Conservation (phyloP, 2,329 filamentous ascomycete genomes). For the Microcera coccophila region DNA sequence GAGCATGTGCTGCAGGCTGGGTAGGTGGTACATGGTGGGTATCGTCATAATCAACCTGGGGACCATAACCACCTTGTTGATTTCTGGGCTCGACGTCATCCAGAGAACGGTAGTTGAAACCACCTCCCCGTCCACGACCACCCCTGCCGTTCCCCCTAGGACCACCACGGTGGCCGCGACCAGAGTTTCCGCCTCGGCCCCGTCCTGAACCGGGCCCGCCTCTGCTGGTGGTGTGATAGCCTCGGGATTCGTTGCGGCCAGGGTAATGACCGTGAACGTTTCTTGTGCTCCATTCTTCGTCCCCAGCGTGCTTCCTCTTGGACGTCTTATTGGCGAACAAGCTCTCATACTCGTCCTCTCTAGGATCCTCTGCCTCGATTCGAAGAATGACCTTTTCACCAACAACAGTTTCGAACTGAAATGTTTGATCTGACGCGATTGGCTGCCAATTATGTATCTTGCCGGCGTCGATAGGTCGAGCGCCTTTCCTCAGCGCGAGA, state of each 20-base stretch:
- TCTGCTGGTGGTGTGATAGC: slow-evolving; percentile 41
- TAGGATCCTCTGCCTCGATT: slow-evolving; percentile 67
- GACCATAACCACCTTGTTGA: slow-evolving; percentile 40
- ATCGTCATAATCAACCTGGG: slow-evolving; percentile 48
- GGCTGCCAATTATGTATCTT: slow-evolving; percentile 83
- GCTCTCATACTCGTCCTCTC: slow-evolving; percentile 61
- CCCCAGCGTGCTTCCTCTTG: slow-evolving; percentile 55
- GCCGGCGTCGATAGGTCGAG: slow-evolving; percentile 72
- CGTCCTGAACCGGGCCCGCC: slow-evolving; percentile 38
- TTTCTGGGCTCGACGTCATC: slow-evolving; percentile 59
- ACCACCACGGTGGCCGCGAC: slow-evolving; percentile 37
- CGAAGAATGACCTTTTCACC: slow-evolving; percentile 81
- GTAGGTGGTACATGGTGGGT: slow-evolving; percentile 25
- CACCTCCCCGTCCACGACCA: slow-evolving; percentile 46
- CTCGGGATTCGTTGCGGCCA: slow-evolving; percentile 40
- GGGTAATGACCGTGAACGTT: slow-evolving; percentile 32
- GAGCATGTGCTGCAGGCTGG: slow-evolving; percentile 1
- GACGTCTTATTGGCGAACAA: slow-evolving; percentile 56
- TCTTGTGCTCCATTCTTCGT: slow-evolving; percentile 41
- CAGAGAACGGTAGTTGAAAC: slow-evolving; percentile 60
- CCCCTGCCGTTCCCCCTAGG: slow-evolving; percentile 41
- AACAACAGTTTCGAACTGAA: slow-evolving; percentile 77
- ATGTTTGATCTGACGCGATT: slow-evolving; percentile 63
- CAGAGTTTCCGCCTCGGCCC: slow-evolving; percentile 33
- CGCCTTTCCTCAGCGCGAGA: slow-evolving; percentile 71